Base-by-base conservation (phyloP, 208 protist genomes). In the Wallacemonas sp. region DNA sequence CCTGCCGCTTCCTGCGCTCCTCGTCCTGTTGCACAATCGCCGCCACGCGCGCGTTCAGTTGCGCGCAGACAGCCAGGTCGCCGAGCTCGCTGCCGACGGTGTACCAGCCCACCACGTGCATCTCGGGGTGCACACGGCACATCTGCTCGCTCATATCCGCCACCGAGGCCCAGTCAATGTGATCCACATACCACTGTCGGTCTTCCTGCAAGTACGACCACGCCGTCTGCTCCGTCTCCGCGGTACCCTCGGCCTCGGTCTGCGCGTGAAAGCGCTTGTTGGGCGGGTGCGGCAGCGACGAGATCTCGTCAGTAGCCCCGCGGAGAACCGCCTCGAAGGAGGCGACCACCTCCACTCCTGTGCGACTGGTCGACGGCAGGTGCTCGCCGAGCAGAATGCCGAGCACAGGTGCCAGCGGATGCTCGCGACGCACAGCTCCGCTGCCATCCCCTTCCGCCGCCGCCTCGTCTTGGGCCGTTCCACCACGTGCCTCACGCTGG, bases 51-150 rank as follows among this genome's bases (percentile, higher is more conserved):
- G n/a, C 44, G 52, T 72, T 69, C 48, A 84, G 29, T 16, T 50
- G 20, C 20, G 44, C 33, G 57, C 74, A 64, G 14, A 64, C 48
- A 31, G 64, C 57, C 20, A 57, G 7, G 5, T 57, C 65, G 23
- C 46, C 62, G 4, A 70, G 23, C 18, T 42, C 57, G 5, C 38
- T 52, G 18, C 84, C 80, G 11, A 83, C 74, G 1, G 78, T 61
- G 67, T 94, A 94, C 79, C 84, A 92, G 18, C 89, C 89, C 1
- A 92, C 76, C 11, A 91, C 70, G 4, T 45, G 29, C 25, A 77
- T 66, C 59, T 83, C 84, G 7, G 76, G 74, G 42, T 86, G 76
- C 18, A 91, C 82, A 39, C 86, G 74, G 28, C 36, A 44, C 4
- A 86, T 72, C 38, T 63, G 76, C 41, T 83, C 74, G 5, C 73